Base-by-base conservation (phyloP, 2,329 filamentous ascomycete genomes). In the Coccinonectria pachysandricola region DNA sequence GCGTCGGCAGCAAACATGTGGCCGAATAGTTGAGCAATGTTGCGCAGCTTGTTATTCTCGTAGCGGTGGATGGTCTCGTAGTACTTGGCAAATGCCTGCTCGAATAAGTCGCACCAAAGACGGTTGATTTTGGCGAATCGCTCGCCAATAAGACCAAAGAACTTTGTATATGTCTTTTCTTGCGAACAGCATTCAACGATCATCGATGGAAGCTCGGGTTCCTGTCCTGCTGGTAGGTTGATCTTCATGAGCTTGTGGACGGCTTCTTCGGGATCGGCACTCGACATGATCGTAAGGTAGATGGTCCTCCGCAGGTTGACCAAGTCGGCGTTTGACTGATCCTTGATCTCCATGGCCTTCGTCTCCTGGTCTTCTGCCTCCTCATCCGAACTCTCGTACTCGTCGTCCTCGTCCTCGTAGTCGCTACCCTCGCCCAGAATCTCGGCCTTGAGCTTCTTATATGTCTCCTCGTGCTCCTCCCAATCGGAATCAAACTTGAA, bases 51-150 rank as follows among this genome's bases (percentile, higher is more conserved):
- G 56, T 95, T 96, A 20, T 88, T 96, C 53, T 96, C 91, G 53
- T 92, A 93, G 10, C 91, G 81, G 56, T 98, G 91, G 35, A 96
- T 96, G 0, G 87, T 96, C 36, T 92, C 84, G 64, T 95, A 98
- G 58, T 96, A 95, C 45, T 87, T 87, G 35, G 71, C 71, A 53
- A 98, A 98, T 12, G 79, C 73, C 40, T 85, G 74, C 54, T 96
- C 86, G 40, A 96, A 96, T 5, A 96, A 68, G 37, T 92, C 85
- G 15, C 76, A 81, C 91, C 91, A 98, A 26, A 95, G 69, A 12
- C 91, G 75, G 56, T 96, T 96, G 47, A 98, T 75, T 58, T 94
- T 95, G 48, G 86, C 84, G 56, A 98, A 94, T 13, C 88, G 75
- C 59, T 98, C 91, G 16, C 83, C 91, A 30, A 96, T 86, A 38